Conservation (phyloP, 2,329 filamentous ascomycete species). For the Talaromyces funiculosus region DNA sequence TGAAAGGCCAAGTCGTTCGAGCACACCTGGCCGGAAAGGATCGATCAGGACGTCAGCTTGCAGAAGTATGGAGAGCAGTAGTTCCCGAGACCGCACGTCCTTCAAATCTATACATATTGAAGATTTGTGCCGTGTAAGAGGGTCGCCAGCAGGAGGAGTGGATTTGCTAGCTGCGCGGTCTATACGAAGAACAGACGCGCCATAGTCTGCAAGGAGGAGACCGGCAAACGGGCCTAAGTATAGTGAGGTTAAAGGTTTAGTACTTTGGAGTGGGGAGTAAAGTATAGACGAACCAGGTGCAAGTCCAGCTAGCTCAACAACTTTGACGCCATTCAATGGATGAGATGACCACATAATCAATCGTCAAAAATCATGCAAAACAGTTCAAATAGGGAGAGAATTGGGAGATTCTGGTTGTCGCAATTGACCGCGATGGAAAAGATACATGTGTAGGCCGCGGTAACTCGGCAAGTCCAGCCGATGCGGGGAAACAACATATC, state of each 20-base stretch:
- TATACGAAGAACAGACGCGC: slow-evolving; percentile 79
- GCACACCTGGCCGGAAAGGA: slow-evolving; percentile 83
- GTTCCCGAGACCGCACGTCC: slow-evolving; percentile 53
- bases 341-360: slow-evolving; percentile 17
- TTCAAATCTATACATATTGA: slow-evolving; percentile 80
- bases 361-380: no score
- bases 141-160: slow-evolving; percentile 53
- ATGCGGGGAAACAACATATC: slow-evolving; percentile 1
- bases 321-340: slow-evolving; percentile 54
- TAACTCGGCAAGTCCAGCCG: not conserved
- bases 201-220: slow-evolving; percentile 82
- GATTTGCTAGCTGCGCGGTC: slow-evolving; percentile 53
- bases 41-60: slow-evolving; percentile 78
- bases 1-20: slow-evolving; percentile 75
- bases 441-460: not conserved
- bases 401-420: not conserved
- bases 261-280: not conserved
- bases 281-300: slow-evolving; percentile 51
- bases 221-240: slow-evolving; percentile 74
- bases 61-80: slow-evolving; percentile 61
- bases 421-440: not conserved
- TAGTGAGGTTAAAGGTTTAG: slow-evolving; percentile 2
- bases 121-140: slow-evolving; percentile 72
- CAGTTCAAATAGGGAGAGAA: no score
- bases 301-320: slow-evolving; percentile 61